Conservation (phyloP, 768 basidiomycete species). For the Mycena pura region DNA sequence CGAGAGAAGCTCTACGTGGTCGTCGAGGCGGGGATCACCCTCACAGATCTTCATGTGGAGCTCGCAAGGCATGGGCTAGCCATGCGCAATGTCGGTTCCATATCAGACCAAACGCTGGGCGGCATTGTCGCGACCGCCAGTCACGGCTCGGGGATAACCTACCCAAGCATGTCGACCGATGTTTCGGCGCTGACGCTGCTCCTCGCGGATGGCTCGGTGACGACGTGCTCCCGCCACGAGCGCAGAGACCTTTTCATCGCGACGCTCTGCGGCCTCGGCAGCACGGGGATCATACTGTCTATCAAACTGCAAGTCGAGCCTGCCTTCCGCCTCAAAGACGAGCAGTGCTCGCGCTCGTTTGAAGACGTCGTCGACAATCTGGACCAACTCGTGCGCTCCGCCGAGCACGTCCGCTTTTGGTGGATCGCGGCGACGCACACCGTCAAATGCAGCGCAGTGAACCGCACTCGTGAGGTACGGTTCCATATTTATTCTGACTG, state of each 20-base stretch:
- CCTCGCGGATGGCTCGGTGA: conserved; percentile 77
- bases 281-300: conserved; percentile 85
- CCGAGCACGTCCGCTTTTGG: conserved; percentile 93
- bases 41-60: conserved; percentile 72
- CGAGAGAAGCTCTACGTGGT: conserved; percentile 70
- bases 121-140: conserved; percentile 94
- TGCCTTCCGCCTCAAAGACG: conserved; percentile 83
- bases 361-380: conserved; percentile 63
- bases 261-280: conserved; percentile 88
- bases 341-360: conserved; percentile 67
- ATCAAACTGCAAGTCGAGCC: conserved; percentile 81
- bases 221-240: conserved; percentile 70
- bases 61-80: conserved; percentile 77
- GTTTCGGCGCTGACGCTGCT: conserved; percentile 79
- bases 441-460: conserved; percentile 75
- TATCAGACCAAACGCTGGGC: conserved; percentile 94
- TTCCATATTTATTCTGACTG: background rate
- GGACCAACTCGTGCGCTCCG: conserved; percentile 60
- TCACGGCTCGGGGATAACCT: conserved; percentile 88
- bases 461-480: conserved; percentile 79
- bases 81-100: conserved; percentile 93
- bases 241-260: conserved; percentile 84
- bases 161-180: conserved; percentile 81
- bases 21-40: conserved; percentile 81
- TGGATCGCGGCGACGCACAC: conserved; percentile 88